Percentiles rank a stretch among this genome's conserved stretches.
phyloP scores from a whole-genome alignment of 139 green algal species.

The Parachlorella kessleri region DNA sequence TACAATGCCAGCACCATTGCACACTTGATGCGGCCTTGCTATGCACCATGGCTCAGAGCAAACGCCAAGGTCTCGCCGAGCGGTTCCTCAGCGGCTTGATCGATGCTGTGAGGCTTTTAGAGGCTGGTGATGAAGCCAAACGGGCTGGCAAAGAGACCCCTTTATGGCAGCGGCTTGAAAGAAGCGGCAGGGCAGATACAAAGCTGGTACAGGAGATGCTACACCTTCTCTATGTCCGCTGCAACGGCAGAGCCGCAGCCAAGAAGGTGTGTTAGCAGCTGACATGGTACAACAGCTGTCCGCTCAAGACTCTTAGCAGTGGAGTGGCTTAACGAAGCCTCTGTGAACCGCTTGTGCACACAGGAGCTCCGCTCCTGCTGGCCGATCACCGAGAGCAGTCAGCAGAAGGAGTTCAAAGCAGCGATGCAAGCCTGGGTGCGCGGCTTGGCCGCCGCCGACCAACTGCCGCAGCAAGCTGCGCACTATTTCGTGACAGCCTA shows the following conservation, averaged over 20 bases:
- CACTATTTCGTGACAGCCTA: background rate
- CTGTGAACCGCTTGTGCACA: background rate
- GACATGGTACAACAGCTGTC: background rate
- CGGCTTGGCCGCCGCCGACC: background rate
- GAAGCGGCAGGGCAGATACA: no score
- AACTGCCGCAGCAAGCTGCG: background rate
- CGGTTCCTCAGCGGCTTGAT: no score
- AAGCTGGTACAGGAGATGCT: background rate
- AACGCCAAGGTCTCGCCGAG: no score
- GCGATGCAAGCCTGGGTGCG: background rate
- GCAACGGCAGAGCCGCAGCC: background rate
- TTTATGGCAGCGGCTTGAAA: no score
- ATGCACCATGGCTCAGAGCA: no score
- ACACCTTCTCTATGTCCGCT: background rate
- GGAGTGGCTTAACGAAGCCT: background rate
- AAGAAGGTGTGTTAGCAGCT: slow-evolving; percentile 1
- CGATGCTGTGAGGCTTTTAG: no score
- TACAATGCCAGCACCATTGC: no score
- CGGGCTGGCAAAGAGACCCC: no score
- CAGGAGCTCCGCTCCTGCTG: background rate
- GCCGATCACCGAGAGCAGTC: background rate
- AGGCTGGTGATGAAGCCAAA: no score
- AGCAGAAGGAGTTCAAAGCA: background rate
- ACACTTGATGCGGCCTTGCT: no score
- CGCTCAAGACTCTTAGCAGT: background rate